Base-by-base conservation (phyloP, 176 grass and related monocot species). In the Tillandsia leiboldiana region DNA sequence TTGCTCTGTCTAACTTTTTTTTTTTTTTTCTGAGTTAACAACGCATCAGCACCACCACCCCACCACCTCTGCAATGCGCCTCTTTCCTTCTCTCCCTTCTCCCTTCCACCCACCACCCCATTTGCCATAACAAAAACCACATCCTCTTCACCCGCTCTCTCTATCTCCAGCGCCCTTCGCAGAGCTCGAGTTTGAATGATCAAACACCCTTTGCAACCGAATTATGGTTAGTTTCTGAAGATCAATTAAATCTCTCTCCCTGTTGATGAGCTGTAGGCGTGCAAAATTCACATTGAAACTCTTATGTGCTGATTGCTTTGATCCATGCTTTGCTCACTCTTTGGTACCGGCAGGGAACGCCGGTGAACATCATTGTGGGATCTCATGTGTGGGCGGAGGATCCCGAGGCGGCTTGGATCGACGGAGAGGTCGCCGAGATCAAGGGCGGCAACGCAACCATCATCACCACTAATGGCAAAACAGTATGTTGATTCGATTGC, bases 291-390 rank as follows among this genome's bases (percentile, higher is more conserved):
- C 29, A 28, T n/a, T 66, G 64, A 13, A 2, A 14, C 13, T 15
- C 7, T 53, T 28, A 57, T 64, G 51, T 13, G 49, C 13, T 80
- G 78, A 67, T 80, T 51, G 76, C 51, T 50, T 56, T 64, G 26
- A 70, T 74, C 50, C 48, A 69, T 76, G 6, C 53, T 77, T 66
- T 52, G 49, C 12, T 59, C 54, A 9, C 22, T 18, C 33, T 42
- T 59, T 15, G 54, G 54, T 20, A 8, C 20, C 26, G 73, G 53
- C 83, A 96, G 92, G 92, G 86, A 53, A 89, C 83, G 65, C 88
- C 88, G 81, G 88, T 96, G 75, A 96, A 91, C 85, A 91, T 96
- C 67, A 89, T 91, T 81, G 92, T 89, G 65, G 92, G 92, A 18
- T 91, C 92, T 69, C 86, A 87, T 11, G 92, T 96, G 0, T 96